phyloP scores from a whole-genome alignment of 2,329 filamentous ascomycete genomes.

The Zasmidium citrigriseum region DNA sequence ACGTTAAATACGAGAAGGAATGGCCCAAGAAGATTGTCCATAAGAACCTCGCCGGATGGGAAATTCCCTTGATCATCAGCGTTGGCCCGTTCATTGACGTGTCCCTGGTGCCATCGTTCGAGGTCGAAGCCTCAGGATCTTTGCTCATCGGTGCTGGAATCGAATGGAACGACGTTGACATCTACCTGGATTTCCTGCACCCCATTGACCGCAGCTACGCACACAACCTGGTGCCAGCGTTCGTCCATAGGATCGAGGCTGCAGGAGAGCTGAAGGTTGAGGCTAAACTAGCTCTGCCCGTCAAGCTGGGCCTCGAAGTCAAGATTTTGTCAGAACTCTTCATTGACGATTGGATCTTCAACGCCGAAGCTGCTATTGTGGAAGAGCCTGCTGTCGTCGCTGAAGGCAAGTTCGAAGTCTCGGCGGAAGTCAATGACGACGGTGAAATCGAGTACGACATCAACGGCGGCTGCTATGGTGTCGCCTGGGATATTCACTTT shows the following conservation, averaged over 20 bases:
- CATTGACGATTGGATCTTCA: not conserved
- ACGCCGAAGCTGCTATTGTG: constrained; percentile 6
- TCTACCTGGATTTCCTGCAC: constrained; percentile 8
- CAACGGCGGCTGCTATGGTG: constrained; percentile 14
- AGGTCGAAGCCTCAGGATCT: constrained; percentile 7
- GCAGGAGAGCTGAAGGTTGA: constrained; percentile 3
- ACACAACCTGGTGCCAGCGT: not conserved
- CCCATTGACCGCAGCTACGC: not conserved
- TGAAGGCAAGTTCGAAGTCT: constrained; percentile 10
- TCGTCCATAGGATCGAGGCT: constrained; percentile 1
- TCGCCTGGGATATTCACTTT: constrained; percentile 13
- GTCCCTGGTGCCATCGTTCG: not conserved
- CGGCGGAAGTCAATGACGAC: constrained; percentile 2
- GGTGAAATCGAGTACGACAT: constrained; percentile 5
- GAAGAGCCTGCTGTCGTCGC: constrained; percentile 8
- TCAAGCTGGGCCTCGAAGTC: constrained; percentile 11
- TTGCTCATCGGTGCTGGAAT: constrained; percentile 7
- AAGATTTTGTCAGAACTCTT: not conserved
- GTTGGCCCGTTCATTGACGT: constrained; percentile 11
- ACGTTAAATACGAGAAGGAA: constrained; percentile 1
- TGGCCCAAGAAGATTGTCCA: not conserved
- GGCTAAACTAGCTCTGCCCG: constrained; percentile 7
- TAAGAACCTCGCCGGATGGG: not conserved
- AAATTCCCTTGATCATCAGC: not conserved
- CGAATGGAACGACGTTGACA: constrained; percentile 4